Percentiles rank a stretch among this genome's conserved stretches.
phyloP scores from a whole-genome alignment of 331 rosid genomes.

The Acacia pycnantha region DNA sequence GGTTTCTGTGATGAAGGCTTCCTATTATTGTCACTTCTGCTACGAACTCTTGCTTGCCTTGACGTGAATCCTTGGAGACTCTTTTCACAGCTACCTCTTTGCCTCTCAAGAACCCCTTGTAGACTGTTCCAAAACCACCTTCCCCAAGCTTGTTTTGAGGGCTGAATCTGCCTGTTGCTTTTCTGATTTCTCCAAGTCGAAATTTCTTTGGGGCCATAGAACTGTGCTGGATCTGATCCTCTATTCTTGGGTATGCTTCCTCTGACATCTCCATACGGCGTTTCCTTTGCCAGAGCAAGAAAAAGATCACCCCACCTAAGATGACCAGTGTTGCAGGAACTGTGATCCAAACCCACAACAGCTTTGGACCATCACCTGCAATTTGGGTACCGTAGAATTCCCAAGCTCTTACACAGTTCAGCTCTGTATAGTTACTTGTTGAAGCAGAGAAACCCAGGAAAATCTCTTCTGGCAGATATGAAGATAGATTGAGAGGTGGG shows the following conservation, averaged over 20 bases:
- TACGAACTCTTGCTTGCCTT: slow-evolving; percentile 76
- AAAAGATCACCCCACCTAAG: slow-evolving; percentile 25
- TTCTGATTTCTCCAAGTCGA: slow-evolving; percentile 40
- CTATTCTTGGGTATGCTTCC: slow-evolving; percentile 48
- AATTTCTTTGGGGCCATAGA: slow-evolving; percentile 63
- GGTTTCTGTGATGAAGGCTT: slow-evolving; percentile 68
- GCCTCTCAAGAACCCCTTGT: slow-evolving; percentile 38
- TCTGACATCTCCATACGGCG: background rate
- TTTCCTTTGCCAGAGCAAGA: slow-evolving; percentile 29
- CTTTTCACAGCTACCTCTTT: slow-evolving; percentile 70
- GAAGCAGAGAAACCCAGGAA: slow-evolving; percentile 70
- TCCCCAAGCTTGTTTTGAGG: slow-evolving; percentile 64
- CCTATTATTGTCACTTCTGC: slow-evolving; percentile 82
- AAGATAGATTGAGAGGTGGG: slow-evolving; percentile 46
- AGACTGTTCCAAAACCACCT: slow-evolving; percentile 86
- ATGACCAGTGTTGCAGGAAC: slow-evolving; percentile 22
- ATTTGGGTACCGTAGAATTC: slow-evolving; percentile 34
- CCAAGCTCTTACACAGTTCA: slow-evolving; percentile 57
- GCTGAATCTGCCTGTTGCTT: slow-evolving; percentile 58
- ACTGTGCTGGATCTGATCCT: slow-evolving; percentile 52
- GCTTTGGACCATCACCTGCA: background rate
- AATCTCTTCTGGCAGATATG: slow-evolving; percentile 44
- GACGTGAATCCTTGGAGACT: slow-evolving; percentile 56
- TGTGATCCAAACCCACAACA: slow-evolving; percentile 50
- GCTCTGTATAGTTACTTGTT: slow-evolving; percentile 51